Base-by-base conservation (phyloP, 176 grass and related monocot species). In the Oryza glaberrima region DNA sequence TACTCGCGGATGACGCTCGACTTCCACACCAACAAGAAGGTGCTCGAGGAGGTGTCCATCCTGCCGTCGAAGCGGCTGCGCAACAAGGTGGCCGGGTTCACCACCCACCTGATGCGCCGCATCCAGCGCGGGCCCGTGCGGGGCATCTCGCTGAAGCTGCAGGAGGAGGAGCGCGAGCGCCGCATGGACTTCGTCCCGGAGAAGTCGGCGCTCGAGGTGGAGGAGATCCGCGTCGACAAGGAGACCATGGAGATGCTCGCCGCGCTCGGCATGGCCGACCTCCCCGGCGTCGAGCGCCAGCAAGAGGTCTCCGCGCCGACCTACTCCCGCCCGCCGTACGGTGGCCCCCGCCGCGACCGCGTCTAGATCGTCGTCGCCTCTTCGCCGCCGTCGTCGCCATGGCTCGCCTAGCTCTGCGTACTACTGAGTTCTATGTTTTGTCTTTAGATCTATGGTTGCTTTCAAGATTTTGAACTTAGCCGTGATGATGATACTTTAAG, bases 21-120 rank as follows among this genome's bases (percentile, higher is more conserved):
- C 66, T 97, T 97, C 90, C 94, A 97, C 90, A 94, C 77, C 9
- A 97, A 94, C 95, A 92, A 97, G 84, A 97, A 94, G 88, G 90
- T 93, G 35, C 86, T 97, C 0, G 90, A 97, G 84, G 95, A 97
- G 81, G 92, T 97, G 4, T 88, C 92, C 10, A 94, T 97, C 90
- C 90, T 97, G 41, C 92, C 90, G 2, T 94, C 92, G 2, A 97
- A 97, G 95, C 81, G 95, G 2, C 86, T 93, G n/a, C 88, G 92
- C 35, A 94, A 94, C 92, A 97, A 97, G 92, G 91, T 97, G 19
- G 95, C 92, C 1, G 95, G 95, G 20, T 94, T 97, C 83, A 89
- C 86, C 46, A 94, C 95, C 67, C 95, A 94, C 49, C 86, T 97
- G 14, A 97, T 94, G 95, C 92, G 92, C 84, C 88, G 95, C 72